Base-by-base conservation (phyloP, 78 protist genomes). In the Polysphondylium violaceum region DNA sequence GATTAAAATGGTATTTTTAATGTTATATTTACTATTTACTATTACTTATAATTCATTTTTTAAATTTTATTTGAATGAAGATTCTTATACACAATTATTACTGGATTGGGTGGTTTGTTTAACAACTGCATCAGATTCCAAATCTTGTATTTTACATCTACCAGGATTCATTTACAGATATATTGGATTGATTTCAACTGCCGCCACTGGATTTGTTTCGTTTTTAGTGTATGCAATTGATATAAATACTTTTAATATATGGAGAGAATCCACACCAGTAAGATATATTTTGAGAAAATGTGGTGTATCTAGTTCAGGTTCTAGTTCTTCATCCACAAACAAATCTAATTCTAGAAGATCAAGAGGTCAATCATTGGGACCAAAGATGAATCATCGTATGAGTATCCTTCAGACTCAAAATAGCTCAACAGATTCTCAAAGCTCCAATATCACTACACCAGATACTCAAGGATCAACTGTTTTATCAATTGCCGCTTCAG, bases 1-100 rank as follows among this genome's bases (percentile, higher is more conserved):
- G 63, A 14, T 56, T 4, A 56, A 56, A 56, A 56, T 56, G 7
- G 8, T 56, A 14, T 56, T 56, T 56, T 56, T 56, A 56, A 56
- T 56, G 63, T n/a, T 56, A 17, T 56, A 56, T 56, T 56, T 56
- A 56, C 14, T 56, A 56, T 56, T 56, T 56, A 14, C 14, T n/a
- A 56, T 56, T 17, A 56, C 63, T 17, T 56, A 56, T 56, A 56
- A 56, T 56, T 17, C 29, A 6, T 56, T 56, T 56, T 56, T 56
- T 56, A 56, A 56, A 14, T 56, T 56, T 14, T 56, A 56, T 14
- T 14, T 56, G 21, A 56, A 56, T 17, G 29, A 7, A 17, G 16
- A 14, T 56, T 4, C 14, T 17, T 56, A 56, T 56, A 9, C 12
- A 56, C 33, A 56, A 56, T 17, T 56, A 17, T 7, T 56, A 17